These are phyloP conservation scores for Penicillium dipodomyicola DNA, from an alignment of 495 filamentous ascomycete genomes.

Conservation along the genomic window DNA sequence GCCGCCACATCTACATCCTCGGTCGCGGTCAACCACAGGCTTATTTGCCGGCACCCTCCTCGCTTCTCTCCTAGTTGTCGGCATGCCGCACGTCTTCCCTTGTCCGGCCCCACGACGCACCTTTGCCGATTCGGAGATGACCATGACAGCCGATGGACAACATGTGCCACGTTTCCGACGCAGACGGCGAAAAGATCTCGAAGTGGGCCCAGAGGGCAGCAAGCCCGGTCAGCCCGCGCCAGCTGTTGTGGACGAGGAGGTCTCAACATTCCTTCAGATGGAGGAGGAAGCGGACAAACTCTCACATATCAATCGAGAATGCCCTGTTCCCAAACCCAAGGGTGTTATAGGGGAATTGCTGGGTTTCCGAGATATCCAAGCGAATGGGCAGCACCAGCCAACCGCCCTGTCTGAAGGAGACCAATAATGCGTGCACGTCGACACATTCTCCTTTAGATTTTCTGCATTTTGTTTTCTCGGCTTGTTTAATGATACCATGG, in stretches of 20 bases:
- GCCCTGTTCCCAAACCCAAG: slow-evolving; percentile 80
- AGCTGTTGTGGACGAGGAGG: slow-evolving; percentile 39
- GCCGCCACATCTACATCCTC: slow-evolving; percentile 89
- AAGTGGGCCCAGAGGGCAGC: slow-evolving; percentile 25
- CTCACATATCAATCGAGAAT: slow-evolving; percentile 48
- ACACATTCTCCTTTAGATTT: slow-evolving; percentile 6
- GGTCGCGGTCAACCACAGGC: slow-evolving; percentile 83
- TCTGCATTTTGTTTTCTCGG: slow-evolving; percentile 19
- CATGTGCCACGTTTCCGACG: slow-evolving; percentile 37
- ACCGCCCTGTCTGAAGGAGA: slow-evolving; percentile 14
- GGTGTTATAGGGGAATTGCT: slow-evolving; percentile 72
- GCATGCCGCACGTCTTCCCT: slow-evolving; percentile 85
- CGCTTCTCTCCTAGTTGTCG: slow-evolving; percentile 89
- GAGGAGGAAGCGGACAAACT: slow-evolving; percentile 45
- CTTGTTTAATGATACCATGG: slow-evolving; percentile 35
- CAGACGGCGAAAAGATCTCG: slow-evolving; percentile 34
- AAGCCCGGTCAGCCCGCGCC: slow-evolving; percentile 19
- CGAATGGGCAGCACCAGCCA: slow-evolving; percentile 14
- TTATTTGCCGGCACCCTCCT: slow-evolving; percentile 93
- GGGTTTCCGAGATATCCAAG: slow-evolving; percentile 51
- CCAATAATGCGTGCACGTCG: slow-evolving; percentile 10
- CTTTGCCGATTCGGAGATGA: slow-evolving; percentile 66
- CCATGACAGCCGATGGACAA: slow-evolving; percentile 48
- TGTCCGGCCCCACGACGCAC: slow-evolving; percentile 81
- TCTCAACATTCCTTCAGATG: slow-evolving; percentile 45